These are phyloP conservation scores for Eucalyptus erythrocorys DNA, from an alignment of 345 rosid genomes.

Conservation along the genomic window DNA sequence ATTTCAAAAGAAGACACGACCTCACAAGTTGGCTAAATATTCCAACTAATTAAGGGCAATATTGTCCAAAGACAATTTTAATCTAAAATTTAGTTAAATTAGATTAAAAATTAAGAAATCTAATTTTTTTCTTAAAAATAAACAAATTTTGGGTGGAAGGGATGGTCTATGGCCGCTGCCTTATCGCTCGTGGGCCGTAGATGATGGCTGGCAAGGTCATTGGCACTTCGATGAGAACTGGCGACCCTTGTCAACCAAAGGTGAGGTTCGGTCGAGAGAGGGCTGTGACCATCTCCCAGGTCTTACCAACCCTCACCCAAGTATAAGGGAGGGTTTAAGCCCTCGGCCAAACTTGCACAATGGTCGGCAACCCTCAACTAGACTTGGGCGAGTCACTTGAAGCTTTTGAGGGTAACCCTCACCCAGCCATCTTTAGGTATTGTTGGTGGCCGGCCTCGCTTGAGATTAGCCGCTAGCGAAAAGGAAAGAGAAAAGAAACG, in stretches of 20 bases:
- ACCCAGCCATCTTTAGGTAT: neutral
- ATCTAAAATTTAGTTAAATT: no score
- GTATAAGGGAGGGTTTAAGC: neutral
- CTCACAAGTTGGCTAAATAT: rapidly evolving
- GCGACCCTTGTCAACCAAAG: neutral
- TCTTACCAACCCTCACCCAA: neutral
- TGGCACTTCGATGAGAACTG: neutral
- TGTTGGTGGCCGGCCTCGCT: rapidly evolving
- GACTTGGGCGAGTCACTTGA: rapidly evolving
- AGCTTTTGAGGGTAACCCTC: neutral
- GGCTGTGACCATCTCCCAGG: no score
- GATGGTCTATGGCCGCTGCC: rapidly evolving
- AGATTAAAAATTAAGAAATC: no score
- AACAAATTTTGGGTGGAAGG: neutral
- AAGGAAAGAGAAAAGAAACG: neutral
- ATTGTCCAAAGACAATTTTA: neutral
- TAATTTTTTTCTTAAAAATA: no score
- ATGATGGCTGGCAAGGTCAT: rapidly evolving
- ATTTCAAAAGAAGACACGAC: no score
- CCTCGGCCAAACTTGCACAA: neutral
- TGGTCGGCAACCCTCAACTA: neutral
- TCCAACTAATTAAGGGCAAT: no score
- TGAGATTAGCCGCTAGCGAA: rapidly evolving
- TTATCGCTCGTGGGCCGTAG: rapidly evolving
- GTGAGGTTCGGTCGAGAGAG: no score